Evolutionary conservation across 345 rosid species (phyloP).

Genomic region (Balakata baccata): DNA sequence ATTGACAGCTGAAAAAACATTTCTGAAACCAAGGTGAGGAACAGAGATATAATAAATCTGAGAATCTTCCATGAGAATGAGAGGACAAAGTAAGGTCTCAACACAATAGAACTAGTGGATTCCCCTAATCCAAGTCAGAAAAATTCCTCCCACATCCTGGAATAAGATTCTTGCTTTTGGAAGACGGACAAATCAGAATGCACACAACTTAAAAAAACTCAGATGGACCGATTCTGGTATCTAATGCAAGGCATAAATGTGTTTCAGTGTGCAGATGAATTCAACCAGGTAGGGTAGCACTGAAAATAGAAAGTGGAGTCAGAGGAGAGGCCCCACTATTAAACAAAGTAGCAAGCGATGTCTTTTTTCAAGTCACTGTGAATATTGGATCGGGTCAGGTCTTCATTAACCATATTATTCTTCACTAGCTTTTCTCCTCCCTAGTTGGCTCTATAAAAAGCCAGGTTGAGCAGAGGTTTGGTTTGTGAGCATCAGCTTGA

Average conservation of each 20-base stretch:
- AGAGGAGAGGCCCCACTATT: slow-evolving; percentile 40
- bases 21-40: slow-evolving; percentile 39
- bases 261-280: slow-evolving; percentile 46
- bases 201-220: slow-evolving; percentile 28
- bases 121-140: slow-evolving; percentile 54
- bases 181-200: slow-evolving; percentile 45
- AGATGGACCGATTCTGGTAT: slow-evolving; percentile 73
- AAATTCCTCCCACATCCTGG: slow-evolving; percentile 42
- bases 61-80: slow-evolving; percentile 60
- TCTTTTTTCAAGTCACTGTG: slow-evolving; percentile 55
- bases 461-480: slow-evolving; percentile 19
- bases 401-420: slow-evolving; percentile 36
- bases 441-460: slow-evolving; percentile 41
- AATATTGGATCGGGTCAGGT: slow-evolving; percentile 61
- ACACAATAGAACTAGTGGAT: slow-evolving; percentile 52
- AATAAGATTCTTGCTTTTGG: slow-evolving; percentile 81
- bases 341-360: slow-evolving; percentile 45
- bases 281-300: slow-evolving; percentile 35
- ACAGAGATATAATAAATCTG: slow-evolving; percentile 28
- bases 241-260: slow-evolving; percentile 50
- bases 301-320: slow-evolving; percentile 49
- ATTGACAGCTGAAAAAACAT: slow-evolving; percentile 40
- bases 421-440: slow-evolving; percentile 22
- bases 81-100: slow-evolving; percentile 40
- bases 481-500: slow-evolving; percentile 28